Evolutionary conservation across 768 basidiomycete genomes (phyloP).

Genomic region (Boletus patriciae): DNA sequence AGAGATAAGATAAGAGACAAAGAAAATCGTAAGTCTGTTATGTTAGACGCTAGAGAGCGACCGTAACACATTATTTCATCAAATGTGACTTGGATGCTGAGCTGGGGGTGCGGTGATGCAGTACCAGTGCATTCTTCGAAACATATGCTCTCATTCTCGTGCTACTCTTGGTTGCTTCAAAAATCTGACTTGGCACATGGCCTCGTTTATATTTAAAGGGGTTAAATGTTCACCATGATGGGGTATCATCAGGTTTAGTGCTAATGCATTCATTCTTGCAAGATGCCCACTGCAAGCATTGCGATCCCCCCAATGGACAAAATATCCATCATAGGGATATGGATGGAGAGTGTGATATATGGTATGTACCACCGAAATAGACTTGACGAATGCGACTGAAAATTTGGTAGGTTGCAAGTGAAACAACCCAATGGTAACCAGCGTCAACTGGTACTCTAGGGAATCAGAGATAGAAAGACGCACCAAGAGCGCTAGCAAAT

Average conservation of each 20-base stretch:
- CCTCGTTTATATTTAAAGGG: neutral
- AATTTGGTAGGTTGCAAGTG: neutral
- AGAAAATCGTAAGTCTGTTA: no score
- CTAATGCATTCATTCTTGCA: neutral
- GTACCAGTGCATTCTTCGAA: neutral
- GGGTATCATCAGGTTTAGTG: neutral
- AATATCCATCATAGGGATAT: slow-evolving; percentile 1
- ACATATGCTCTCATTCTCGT: neutral
- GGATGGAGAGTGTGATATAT: slow-evolving; percentile 1
- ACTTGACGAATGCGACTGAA: neutral
- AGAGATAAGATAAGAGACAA: no score
- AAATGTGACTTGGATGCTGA: no score
- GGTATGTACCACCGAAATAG: neutral
- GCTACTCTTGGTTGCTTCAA: no score
- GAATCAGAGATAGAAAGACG: no score
- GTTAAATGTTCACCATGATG: neutral
- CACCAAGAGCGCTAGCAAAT: no score
- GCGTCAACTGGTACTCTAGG: no score
- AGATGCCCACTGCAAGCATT: neutral
- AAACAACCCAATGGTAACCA: no score
- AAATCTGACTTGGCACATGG: no score
- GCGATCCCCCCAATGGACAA: neutral
- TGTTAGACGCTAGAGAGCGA: no score
- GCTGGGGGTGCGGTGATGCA: neutral
- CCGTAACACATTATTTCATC: no score